Base-by-base conservation (phyloP, 2,329 filamentous ascomycete genomes). In the Exophiala oligosperma region DNA sequence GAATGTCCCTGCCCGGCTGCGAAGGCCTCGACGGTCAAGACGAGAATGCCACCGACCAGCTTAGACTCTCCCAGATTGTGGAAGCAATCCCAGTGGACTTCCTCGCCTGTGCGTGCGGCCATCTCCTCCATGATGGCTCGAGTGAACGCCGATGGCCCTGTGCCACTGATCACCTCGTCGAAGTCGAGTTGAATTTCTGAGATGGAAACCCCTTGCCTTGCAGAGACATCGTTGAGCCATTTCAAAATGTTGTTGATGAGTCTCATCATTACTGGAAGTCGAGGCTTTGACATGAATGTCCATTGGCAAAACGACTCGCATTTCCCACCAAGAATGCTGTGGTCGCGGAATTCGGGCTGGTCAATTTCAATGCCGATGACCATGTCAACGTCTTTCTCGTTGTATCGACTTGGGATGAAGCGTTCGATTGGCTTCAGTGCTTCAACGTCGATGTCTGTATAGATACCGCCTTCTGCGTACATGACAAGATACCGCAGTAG, bases 1-100 rank as follows among this genome's bases (percentile, higher is more conserved):
- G 87, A 90, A 71, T 90, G 87, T 11, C 87, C 87, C 70, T 90
- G 87, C 11, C 87, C 87, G 0, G 87, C 87, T 12, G 87, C 87
- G 64, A 90, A 90, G 0, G 86, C 86, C 71, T 90, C 86, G 3
- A 90, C 86, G 1, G 86, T 86, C 12, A 89, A 79, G 0, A 90
- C 85, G 0, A 90, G 76, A 1, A 89, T 80, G 1, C 84, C 81
- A 2, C 82, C 81, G 1, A 89, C 79, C 0, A 89, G 73, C 63
- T 83, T 87, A 1, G 86, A 88, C 70, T 90, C 87, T 41, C 77
- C 77, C 47, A 90, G 72, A 62, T 85, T 81, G 69, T 89, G 86
- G 70, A 90, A 90, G 6, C 72, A 68, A 52, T 85, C 79, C 86
- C 87, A 90, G 0, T 77, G 81, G 2, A 89, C 74, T 2, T 70